A percentile compares a stretch with the other conserved stretches of the same genome.
Evolutionary conservation across 495 filamentous ascomycete genomes (phyloP).

Genomic region (Neurospora cerealis): DNA sequence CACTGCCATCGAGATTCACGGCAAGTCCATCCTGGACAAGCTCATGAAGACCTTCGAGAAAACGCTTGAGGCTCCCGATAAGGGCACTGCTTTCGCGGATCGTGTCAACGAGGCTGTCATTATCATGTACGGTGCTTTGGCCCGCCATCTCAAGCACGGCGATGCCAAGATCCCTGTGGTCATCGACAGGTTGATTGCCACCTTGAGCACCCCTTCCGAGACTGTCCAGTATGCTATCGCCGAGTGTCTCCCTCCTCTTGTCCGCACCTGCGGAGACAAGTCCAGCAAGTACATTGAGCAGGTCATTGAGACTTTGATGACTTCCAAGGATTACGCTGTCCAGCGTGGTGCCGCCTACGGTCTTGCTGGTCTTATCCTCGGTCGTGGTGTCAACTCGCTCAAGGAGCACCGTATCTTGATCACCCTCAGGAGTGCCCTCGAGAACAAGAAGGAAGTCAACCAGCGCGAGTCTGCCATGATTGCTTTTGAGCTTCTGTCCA

Average conservation of each 20-base stretch:
- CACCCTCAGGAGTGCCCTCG: conserved; percentile 61
- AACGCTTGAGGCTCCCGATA: conserved; percentile 71
- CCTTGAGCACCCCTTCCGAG: conserved; percentile 91
- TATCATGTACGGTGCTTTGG: conserved; percentile 89
- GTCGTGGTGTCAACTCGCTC: conserved; percentile 72
- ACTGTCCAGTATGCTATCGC: conserved; percentile 93
- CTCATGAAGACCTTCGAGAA: conserved; percentile 87
- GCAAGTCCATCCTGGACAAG: conserved; percentile 69
- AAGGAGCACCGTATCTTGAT: conserved; percentile 80
- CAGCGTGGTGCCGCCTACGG: conserved; percentile 92
- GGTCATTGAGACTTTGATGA: conserved; percentile 66
- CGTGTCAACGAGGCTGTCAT: conserved; percentile 93
- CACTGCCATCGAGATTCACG: conserved; percentile 66
- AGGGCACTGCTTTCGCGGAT: conserved; percentile 66
- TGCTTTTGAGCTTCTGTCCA: conserved; percentile 81
- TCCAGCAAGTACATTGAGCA: conserved; percentile 69
- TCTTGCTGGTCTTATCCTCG: conserved; percentile 79
- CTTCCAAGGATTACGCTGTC: conserved; percentile 79
- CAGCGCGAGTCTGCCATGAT: conserved; percentile 82
- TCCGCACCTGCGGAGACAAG: conserved; percentile 68
- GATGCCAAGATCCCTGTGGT: conserved; percentile 79
- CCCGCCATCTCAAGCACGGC: conserved; percentile 71
- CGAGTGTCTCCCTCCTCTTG: conserved; percentile 81
- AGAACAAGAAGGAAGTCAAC: conserved; percentile 86
- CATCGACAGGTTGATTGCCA: conserved; percentile 70